Evolutionary conservation across 208 protist genomes (phyloP).

Genomic region (Phytomonas francai): DNA sequence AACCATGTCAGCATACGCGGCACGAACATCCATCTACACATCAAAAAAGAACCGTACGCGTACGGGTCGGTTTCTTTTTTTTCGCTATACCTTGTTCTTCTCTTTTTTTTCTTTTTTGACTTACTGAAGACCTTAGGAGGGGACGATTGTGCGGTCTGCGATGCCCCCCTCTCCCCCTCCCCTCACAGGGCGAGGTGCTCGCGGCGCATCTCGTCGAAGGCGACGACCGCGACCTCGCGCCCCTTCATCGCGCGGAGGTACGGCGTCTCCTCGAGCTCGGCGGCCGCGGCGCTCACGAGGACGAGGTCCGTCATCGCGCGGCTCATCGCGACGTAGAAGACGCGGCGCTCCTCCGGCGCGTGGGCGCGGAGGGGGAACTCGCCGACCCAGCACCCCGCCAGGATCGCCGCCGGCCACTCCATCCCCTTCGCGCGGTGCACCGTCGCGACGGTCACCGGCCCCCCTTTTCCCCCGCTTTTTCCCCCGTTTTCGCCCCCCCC

Average conservation of each 20-base stretch:
- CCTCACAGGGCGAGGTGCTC: too few species aligned
- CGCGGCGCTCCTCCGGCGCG: constrained; percentile 59
- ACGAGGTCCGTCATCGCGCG: constrained; percentile 71
- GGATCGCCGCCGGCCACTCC: constrained; percentile 79
- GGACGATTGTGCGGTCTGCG: too few species aligned
- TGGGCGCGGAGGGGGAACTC: constrained; percentile 47
- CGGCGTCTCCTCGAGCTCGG: neutral
- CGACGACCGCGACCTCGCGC: too few species aligned
- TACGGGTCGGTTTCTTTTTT: too few species aligned
- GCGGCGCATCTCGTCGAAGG: too few species aligned
- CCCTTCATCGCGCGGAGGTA: neutral
- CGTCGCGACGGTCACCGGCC: constrained; percentile 54
- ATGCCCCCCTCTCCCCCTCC: too few species aligned
- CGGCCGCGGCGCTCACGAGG: constrained; percentile 46
- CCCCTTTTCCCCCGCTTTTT: neutral
- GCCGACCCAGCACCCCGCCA: constrained; percentile 66
- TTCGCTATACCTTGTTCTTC: too few species aligned
- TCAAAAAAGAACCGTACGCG: too few species aligned
- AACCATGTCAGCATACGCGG: neutral
- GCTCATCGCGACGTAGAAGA: constrained; percentile 88
- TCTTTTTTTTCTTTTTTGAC: too few species aligned
- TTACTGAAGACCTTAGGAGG: too few species aligned
- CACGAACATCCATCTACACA: neutral
- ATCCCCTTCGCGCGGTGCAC: constrained; percentile 83
- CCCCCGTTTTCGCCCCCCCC: constrained; percentile 20